Percentiles rank a stretch among this genome's conserved stretches.
Evolutionary conservation across 1,139 yeast genomes (phyloP).

Genomic region (Zygosaccharomyces sapae): DNA sequence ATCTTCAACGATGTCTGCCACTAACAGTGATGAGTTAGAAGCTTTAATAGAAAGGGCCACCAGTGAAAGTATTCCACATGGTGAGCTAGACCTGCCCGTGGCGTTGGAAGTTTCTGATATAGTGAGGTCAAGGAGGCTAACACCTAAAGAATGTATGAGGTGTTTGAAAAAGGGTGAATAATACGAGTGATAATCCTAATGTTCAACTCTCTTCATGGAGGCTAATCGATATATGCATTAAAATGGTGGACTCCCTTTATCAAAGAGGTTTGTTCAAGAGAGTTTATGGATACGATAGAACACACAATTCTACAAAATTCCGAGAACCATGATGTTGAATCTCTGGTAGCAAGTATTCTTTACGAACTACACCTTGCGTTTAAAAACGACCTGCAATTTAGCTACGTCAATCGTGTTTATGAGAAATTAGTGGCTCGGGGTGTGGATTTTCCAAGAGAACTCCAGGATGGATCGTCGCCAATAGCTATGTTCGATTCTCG

Average conservation of each 20-base stretch:
- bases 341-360: slow-evolving; percentile 56
- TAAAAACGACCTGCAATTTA: slow-evolving; percentile 61
- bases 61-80: slow-evolving; percentile 84
- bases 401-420: slow-evolving; percentile 62
- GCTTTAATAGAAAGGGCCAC: slow-evolving; percentile 73
- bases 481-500: slow-evolving; percentile 66
- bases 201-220: slow-evolving; percentile 70
- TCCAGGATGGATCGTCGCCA: slow-evolving; percentile 37
- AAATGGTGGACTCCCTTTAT: slow-evolving; percentile 93
- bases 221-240: slow-evolving; percentile 79
- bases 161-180: slow-evolving; percentile 65
- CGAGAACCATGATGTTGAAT: slow-evolving; percentile 51
- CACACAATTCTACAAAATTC: slow-evolving; percentile 37
- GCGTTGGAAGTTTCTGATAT: slow-evolving; percentile 87
- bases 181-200: slow-evolving; percentile 65
- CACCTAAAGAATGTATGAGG: slow-evolving; percentile 81
- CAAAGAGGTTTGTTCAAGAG: slow-evolving; percentile 74
- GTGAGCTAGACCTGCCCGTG: slow-evolving; percentile 67
- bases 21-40: slow-evolving; percentile 52
- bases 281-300: slow-evolving; percentile 74
- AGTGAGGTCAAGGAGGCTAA: slow-evolving; percentile 77
- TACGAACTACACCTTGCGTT: slow-evolving; percentile 82
- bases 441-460: slow-evolving; percentile 56
- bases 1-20: slow-evolving; percentile 12
- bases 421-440: slow-evolving; percentile 59